Evolutionary conservation across 371 early-diverging fungal genomes (phyloP).

Genomic region (Mucor irregularis): DNA sequence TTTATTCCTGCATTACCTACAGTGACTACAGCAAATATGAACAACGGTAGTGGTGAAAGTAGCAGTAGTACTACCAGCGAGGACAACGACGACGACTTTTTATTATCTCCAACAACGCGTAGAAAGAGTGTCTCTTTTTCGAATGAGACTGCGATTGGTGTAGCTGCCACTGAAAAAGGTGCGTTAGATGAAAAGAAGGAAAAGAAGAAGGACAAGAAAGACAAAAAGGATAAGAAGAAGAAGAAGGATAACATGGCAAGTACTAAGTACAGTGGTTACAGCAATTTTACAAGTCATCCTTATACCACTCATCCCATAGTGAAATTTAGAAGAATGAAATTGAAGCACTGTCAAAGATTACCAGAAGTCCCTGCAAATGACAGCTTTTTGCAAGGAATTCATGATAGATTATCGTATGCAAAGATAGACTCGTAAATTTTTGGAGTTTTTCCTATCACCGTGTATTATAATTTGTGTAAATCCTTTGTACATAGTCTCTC

Average conservation of each 20-base stretch:
- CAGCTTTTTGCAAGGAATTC: slow-evolving; percentile 21
- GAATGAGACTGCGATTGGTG: slow-evolving; percentile 9
- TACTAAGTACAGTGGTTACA: slow-evolving; percentile 13
- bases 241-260: slow-evolving; percentile 11
- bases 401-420: slow-evolving; percentile 15
- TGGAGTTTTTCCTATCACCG: too few relatives aligned
- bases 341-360: slow-evolving; percentile 18
- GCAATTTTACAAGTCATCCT: slow-evolving; percentile 19
- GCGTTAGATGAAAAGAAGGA: background rate
- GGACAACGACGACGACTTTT: slow-evolving; percentile 4
- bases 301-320: slow-evolving; percentile 27
- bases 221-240: slow-evolving; percentile 16
- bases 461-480: too few relatives aligned
- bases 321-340: slow-evolving; percentile 22
- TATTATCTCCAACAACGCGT: background rate
- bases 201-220: slow-evolving; percentile 14
- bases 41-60: background rate
- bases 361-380: slow-evolving; percentile 26
- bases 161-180: slow-evolving; percentile 15
- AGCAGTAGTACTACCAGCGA: background rate
- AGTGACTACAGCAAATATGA: background rate
- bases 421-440: too few relatives aligned
- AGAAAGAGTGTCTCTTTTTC: slow-evolving; percentile 20
- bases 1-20: background rate
- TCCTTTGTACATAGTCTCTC: too few relatives aligned